A percentile compares a stretch with the other conserved stretches of the same genome.
Evolutionary conservation across 139 green algal species (phyloP).

Genomic region (Coelastrella sp.): DNA sequence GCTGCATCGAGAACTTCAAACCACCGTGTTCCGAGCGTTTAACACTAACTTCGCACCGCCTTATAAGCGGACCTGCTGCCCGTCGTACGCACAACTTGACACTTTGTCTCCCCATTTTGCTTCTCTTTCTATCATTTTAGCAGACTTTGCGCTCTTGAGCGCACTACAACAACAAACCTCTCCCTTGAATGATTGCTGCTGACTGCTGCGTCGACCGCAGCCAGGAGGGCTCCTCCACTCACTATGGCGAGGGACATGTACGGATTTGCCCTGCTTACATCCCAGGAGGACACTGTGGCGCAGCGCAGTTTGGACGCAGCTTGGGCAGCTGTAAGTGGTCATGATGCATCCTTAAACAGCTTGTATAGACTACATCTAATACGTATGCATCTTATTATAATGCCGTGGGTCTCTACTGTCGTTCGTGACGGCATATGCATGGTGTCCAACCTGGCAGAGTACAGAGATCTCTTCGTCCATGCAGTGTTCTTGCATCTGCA

Average conservation of each 20-base stretch:
- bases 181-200: constrained; percentile 36
- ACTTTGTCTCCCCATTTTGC: background rate
- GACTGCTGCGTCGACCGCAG: constrained; percentile 9
- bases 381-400: too few species aligned
- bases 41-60: background rate
- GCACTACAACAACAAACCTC: background rate
- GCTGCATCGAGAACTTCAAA: background rate
- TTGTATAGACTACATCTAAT: too few species aligned
- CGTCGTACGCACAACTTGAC: background rate
- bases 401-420: too few species aligned
- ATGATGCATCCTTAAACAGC: background rate
- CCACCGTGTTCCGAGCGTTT: background rate
- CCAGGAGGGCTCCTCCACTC: constrained; percentile 16
- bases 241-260: constrained; percentile 21
- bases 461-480: too few species aligned
- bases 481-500: too few species aligned
- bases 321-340: constrained; percentile 29
- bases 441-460: background rate
- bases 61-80: background rate
- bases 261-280: constrained; percentile 27
- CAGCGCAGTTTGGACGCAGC: constrained; percentile 26
- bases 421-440: background rate
- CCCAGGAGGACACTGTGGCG: constrained; percentile 6
- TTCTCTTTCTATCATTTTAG: background rate
- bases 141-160: background rate